Evolutionary conservation across 1,139 yeast genomes (phyloP).

Genomic region (Scheffersomyces stambukii): DNA sequence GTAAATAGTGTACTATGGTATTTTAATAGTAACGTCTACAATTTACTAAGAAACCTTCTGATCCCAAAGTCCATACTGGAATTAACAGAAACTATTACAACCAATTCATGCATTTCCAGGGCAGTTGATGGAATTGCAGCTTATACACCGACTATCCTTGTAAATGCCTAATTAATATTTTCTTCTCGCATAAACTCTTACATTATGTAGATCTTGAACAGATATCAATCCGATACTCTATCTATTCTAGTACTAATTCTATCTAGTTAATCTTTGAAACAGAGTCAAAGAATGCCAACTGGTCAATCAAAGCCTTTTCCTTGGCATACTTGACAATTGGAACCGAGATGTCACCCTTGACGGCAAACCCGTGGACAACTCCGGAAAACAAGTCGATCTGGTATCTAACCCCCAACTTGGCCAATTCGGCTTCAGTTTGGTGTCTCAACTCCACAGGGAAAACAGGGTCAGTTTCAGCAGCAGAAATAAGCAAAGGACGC

Average conservation of each 20-base stretch:
- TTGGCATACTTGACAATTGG: slow-evolving; percentile 62
- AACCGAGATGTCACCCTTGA: slow-evolving; percentile 62
- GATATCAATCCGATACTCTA: not conserved
- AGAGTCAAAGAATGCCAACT: slow-evolving; percentile 27
- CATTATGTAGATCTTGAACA: slow-evolving; percentile 1
- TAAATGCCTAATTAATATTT: no score
- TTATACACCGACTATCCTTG: no score
- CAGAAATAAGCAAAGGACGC: slow-evolving; percentile 64
- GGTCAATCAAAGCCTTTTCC: slow-evolving; percentile 64
- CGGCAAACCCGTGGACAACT: slow-evolving; percentile 70
- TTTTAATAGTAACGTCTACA: no score
- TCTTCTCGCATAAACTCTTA: no score
- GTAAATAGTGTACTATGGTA: no score
- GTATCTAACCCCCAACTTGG: slow-evolving; percentile 39
- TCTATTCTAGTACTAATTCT: not conserved
- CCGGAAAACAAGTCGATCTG: slow-evolving; percentile 59
- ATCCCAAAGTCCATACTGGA: no score
- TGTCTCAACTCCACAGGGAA: slow-evolving; percentile 63
- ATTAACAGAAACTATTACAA: no score
- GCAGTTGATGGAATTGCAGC: no score
- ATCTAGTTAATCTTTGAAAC: slow-evolving; percentile 1
- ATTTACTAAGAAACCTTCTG: no score
- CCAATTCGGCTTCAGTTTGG: slow-evolving; percentile 54
- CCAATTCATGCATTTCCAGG: no score
- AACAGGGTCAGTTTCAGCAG: slow-evolving; percentile 63